Base-by-base conservation (phyloP, 345 rosid genomes). In the Combretum micranthum region DNA sequence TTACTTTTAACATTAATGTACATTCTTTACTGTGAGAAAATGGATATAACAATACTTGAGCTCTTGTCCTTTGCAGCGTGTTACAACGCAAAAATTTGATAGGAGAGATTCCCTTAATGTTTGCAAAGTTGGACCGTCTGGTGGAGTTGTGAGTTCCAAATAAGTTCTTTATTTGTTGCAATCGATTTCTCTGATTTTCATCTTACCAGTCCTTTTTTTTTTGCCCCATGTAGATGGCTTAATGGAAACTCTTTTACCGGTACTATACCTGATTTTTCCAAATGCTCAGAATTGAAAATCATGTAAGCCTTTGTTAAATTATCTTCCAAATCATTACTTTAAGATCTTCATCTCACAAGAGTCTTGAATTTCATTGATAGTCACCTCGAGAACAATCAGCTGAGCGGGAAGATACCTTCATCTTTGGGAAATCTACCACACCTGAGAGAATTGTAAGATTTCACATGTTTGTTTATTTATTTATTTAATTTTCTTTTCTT, bases 391-490 rank as follows among this genome's bases (percentile, higher is more conserved):
- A 79, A 86, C 78, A 89, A 89, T 73, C 76, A 59, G 59, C 71
- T 89, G 72, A 79, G 79, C 6, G 95, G 97, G 62, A 78, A 70
- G 52, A 73, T 89, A 68, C 89, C 95, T 67, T 77, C 91, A 22
- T 72, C 84, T 53, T 65, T 86, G 43, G 17, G 47, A 11, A 76
- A 86, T 63, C 82, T 89, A 55, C 80, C 87, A 55, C 86, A 77
- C 75, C 77, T 89, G 81, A 84, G 74, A 70, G 91, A 86, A 76
- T 68, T 89, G 97, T 89, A 84, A 82, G 97, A 79, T 73, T 55
- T 65, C 64, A 25, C 11, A 71, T 25, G 32, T 25, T 5, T 5
- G 5, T 2, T 25, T 25, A 2, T 25, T 5, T 25, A 5, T 25
- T 5, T 5, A 25, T 2, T 25, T 25, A 2, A 2, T 5, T 5